phyloP scores from a whole-genome alignment of 345 rosid species.

The Lumnitzera littorea region DNA sequence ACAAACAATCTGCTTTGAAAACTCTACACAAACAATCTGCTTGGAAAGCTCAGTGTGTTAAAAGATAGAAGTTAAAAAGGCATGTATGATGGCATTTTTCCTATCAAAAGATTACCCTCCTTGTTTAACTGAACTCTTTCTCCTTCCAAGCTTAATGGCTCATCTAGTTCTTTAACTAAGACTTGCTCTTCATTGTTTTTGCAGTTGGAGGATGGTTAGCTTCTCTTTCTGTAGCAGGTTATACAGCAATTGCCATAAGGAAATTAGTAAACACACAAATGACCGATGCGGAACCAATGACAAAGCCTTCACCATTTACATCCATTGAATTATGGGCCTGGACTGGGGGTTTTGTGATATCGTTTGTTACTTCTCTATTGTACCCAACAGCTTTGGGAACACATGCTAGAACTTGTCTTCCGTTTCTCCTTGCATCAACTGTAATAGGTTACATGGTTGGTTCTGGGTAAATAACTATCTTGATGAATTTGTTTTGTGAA shows the following conservation, averaged over 20 bases:
- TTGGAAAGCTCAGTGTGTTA: too few species aligned
- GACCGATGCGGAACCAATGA: constrained; percentile 92
- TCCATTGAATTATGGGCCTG: constrained; percentile 64
- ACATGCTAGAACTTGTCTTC: constrained; percentile 75
- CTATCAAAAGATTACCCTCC: too few species aligned
- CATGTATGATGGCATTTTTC: too few species aligned
- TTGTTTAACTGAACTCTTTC: too few species aligned
- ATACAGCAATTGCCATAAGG: constrained; percentile 75
- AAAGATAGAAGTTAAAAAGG: too few species aligned
- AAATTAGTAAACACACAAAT: constrained; percentile 77
- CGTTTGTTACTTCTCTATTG: constrained; percentile 57
- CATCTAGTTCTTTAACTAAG: too few species aligned
- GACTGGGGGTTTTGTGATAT: constrained; percentile 62
- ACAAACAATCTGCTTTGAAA: too few species aligned
- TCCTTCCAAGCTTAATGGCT: background rate
- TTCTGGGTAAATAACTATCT: constrained; percentile 42
- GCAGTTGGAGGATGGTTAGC: constrained; percentile 95
- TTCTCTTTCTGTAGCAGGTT: constrained; percentile 87
- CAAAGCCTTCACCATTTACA: constrained; percentile 74
- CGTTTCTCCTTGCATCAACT: constrained; percentile 86
- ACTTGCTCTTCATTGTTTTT: constrained; percentile 4
- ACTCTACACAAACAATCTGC: too few species aligned
- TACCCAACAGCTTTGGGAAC: constrained; percentile 74
- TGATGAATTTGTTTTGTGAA: background rate
- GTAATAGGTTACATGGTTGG: constrained; percentile 87